Conservation (phyloP, 306 rosid genomes). For the Prunus dulcis region DNA sequence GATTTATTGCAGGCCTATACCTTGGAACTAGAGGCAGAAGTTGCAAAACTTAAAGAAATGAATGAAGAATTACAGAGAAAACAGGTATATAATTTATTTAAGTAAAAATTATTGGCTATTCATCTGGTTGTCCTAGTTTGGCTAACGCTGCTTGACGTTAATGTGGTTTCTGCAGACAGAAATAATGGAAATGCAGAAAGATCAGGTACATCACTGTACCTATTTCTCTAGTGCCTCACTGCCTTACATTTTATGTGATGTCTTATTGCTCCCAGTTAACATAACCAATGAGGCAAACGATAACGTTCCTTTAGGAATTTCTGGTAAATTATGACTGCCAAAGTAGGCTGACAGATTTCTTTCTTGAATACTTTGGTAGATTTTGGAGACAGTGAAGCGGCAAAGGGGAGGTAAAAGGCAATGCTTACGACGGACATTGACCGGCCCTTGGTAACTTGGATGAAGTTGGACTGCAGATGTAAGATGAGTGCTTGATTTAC, state of each 20-base stretch:
- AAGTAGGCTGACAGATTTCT: neutral
- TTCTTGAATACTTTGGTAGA: slow-evolving; percentile 34
- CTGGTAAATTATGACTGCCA: neutral
- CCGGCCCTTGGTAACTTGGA: slow-evolving; percentile 77
- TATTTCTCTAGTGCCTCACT: neutral
- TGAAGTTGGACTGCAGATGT: slow-evolving; percentile 16
- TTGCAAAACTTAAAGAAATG: slow-evolving; percentile 66
- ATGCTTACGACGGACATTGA: slow-evolving; percentile 79
- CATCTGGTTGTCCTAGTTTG: neutral
- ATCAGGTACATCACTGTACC: slow-evolving; percentile 39
- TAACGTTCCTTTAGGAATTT: neutral
- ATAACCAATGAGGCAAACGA: neutral
- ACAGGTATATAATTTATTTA: slow-evolving; percentile 45
- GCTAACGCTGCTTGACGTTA: slow-evolving; percentile 17
- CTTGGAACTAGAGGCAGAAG: slow-evolving; percentile 83
- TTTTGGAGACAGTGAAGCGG: slow-evolving; percentile 36
- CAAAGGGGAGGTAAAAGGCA: slow-evolving; percentile 45
- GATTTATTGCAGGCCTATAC: slow-evolving; percentile 78
- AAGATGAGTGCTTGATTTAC: neutral
- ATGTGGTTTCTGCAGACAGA: slow-evolving; percentile 57
- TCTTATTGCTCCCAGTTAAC: neutral
- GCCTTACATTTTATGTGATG: neutral
- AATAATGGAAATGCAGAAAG: slow-evolving; percentile 60
- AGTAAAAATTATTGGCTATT: neutral
- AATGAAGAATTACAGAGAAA: slow-evolving; percentile 69